Base-by-base conservation (phyloP, 495 filamentous ascomycete genomes). In the Barbatosphaeria neglecta region DNA sequence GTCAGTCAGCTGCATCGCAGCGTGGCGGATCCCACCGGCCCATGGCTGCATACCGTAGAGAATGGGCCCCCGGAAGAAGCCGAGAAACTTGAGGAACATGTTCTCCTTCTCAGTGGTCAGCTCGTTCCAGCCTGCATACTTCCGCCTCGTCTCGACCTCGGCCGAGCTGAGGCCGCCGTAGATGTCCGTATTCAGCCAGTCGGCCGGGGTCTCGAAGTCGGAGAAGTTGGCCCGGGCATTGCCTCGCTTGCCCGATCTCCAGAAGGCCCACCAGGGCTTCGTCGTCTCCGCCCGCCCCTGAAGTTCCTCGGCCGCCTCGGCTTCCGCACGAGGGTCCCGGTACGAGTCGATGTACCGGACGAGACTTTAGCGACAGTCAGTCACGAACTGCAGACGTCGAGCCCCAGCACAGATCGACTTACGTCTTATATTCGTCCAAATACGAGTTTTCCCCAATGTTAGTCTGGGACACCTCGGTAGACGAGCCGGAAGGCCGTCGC, bases 41-140 rank as follows among this genome's bases (percentile, higher is more conserved):
- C 69, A 86, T 11, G 31, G 83, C 77, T 90, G 84, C 88, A 93
- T 93, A 60, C 93, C 88, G 66, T 87, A 89, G 60, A 93, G 88
- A 56, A 95, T 90, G 24, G 88, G 88, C 49, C 88, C 88, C 52
- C 88, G 73, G 67, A 95, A 94, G 69, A 84, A 92, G 50, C 66
- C 70, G 17, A 93, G 60, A 59, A 95, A 93, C 67, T 90, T 88
- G 52, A 90, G 72, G 41, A 88, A 60, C n/a, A 86, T 59, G 54
- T 86, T 90, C 60, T 83, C 78, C 65, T 87, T 92, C 67, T 90
- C 84, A 63, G 90, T 83, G 63, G 24, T 44, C 17, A 15, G 22
- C 16, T 33, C 23, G 20, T 33, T 18, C 16, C 25, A 24, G 31
- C 31, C 31, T 3, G 31, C 6, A 19, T 44, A 44, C 9, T 31